Conservation (phyloP, 1,139 yeast genomes). For the Sugiyamaella sp. region DNA sequence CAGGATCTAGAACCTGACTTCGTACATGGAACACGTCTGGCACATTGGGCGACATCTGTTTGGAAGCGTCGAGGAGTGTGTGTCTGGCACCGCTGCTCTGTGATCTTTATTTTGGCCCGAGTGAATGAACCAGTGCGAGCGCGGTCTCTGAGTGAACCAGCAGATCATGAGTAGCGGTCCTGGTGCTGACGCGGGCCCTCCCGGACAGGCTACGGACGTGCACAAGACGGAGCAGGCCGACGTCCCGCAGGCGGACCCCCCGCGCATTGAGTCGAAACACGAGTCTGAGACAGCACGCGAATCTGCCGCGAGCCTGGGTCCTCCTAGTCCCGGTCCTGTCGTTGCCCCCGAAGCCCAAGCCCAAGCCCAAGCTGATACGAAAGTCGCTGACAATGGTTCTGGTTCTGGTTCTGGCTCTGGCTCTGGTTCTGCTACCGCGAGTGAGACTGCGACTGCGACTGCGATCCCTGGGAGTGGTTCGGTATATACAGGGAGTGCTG, state of each 20-base stretch:
- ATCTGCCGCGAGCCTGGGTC: neutral
- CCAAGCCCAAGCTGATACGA: too few species aligned
- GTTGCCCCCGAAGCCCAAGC: neutral
- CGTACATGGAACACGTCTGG: neutral
- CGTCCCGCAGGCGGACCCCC: too few species aligned
- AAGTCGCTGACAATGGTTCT: too few species aligned
- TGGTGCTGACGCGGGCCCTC: constrained; percentile 7
- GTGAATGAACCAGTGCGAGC: neutral
- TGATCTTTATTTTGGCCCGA: neutral
- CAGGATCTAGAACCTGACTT: neutral
- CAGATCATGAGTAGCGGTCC: constrained; percentile 6
- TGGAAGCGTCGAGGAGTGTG: neutral
- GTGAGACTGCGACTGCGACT: too few species aligned
- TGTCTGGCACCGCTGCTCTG: neutral
- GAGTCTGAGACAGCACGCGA: too few species aligned
- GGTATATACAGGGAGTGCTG: too few species aligned
- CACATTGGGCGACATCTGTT: neutral
- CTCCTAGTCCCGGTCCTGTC: neutral
- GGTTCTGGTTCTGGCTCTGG: too few species aligned
- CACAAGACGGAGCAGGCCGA: neutral
- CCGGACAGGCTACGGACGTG: constrained; percentile 3
- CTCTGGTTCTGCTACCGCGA: too few species aligned
- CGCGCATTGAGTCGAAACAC: too few species aligned
- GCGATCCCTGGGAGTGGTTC: too few species aligned
- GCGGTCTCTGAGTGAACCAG: neutral